These are phyloP conservation scores for Ceratopteris richardii DNA, from an alignment of 75 land plant species.

Conservation along the genomic window DNA sequence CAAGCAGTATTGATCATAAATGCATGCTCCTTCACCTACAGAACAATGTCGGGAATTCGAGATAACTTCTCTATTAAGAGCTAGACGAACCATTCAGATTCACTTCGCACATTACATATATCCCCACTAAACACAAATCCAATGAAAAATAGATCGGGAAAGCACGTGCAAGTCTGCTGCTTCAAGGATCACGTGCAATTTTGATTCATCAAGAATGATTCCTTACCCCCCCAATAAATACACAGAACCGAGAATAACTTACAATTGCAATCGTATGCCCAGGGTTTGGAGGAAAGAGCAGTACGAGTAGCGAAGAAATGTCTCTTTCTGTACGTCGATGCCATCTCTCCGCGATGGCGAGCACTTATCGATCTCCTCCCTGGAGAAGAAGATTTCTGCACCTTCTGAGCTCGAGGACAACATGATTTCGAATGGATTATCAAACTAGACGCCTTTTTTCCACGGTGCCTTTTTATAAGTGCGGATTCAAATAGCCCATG, in stretches of 20 bases:
- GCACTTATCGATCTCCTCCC: constrained; percentile 55
- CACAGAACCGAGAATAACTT: constrained; percentile 23
- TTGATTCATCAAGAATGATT: not conserved
- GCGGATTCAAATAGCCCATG: too few species aligned
- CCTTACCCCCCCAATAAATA: not conserved
- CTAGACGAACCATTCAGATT: too few species aligned
- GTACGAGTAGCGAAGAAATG: constrained; percentile 43
- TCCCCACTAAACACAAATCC: not conserved
- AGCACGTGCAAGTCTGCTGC: too few species aligned
- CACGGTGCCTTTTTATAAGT: too few species aligned
- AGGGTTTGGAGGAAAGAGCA: constrained; percentile 50
- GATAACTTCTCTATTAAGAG: too few species aligned
- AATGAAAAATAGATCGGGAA: too few species aligned
- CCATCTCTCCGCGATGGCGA: constrained; percentile 74
- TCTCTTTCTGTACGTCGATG: constrained; percentile 46
- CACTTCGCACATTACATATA: too few species aligned
- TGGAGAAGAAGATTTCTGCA: constrained; percentile 48
- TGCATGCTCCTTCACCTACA: not conserved
- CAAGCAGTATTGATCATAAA: not conserved
- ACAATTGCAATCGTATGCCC: constrained; percentile 63
- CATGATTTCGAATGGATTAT: too few species aligned
- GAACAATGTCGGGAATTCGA: too few species aligned
- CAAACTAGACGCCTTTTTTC: too few species aligned
- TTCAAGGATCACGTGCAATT: too few species aligned
- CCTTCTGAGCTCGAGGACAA: too few species aligned